phyloP scores from a whole-genome alignment of 345 rosid species.

The Linum trigynum region DNA sequence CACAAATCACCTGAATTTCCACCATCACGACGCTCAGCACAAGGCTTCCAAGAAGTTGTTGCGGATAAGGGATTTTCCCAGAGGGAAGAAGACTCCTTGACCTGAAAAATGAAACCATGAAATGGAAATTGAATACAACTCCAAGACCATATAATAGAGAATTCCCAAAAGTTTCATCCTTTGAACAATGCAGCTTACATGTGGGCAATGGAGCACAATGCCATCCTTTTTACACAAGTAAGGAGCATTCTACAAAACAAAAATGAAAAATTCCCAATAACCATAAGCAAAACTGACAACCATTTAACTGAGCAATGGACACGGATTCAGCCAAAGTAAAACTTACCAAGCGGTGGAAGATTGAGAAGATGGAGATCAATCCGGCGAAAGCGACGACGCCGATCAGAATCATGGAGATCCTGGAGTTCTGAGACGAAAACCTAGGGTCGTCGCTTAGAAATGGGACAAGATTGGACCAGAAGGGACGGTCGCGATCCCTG shows the following conservation, averaged over 20 bases:
- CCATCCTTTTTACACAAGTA: constrained; percentile 95
- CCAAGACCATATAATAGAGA: neutral
- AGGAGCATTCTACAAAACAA: constrained; percentile 55
- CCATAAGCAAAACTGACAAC: neutral
- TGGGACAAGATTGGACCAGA: constrained; percentile 41
- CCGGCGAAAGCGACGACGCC: constrained; percentile 38
- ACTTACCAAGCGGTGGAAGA: constrained; percentile 54
- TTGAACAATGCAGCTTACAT: constrained; percentile 38
- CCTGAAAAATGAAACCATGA: constrained; percentile 28
- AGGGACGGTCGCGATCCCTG: constrained; percentile 78
- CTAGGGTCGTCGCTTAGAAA: constrained; percentile 71
- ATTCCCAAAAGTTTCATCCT: constrained; percentile 1
- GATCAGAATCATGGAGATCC: constrained; percentile 49
- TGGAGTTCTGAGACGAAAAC: constrained; percentile 48
- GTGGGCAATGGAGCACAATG: constrained; percentile 85
- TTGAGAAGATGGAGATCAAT: constrained; percentile 59
- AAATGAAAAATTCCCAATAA: constrained; percentile 3
- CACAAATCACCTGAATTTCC: constrained; percentile 57
- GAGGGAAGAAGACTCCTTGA: constrained; percentile 83
- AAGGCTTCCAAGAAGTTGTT: constrained; percentile 98
- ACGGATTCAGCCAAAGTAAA: constrained; percentile 6
- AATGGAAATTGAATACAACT: neutral
- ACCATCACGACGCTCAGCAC: constrained; percentile 80
- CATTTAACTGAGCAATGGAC: neutral
- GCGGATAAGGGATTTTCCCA: constrained; percentile 96